phyloP scores from a whole-genome alignment of 768 basidiomycete species.

The Xanthoconium stramineum region DNA sequence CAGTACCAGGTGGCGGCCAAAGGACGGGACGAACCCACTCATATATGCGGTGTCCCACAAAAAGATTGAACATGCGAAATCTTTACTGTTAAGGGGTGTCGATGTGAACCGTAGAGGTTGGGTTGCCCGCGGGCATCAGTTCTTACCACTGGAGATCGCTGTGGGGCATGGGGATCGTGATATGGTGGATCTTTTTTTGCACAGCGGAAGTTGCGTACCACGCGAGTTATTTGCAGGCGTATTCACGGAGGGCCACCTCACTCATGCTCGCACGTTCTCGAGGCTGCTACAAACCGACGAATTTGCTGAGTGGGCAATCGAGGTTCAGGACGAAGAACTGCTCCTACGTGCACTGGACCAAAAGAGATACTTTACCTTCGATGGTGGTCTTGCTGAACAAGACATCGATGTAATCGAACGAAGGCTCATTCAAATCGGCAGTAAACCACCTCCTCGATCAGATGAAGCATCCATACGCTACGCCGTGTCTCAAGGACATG shows the following conservation, averaged over 20 bases:
- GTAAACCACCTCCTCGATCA: not conserved
- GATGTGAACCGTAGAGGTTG: not conserved
- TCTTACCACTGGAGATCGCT: slow-evolving; percentile 2
- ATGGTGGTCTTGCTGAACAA: not conserved
- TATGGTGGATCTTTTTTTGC: not conserved
- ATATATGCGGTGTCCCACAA: too few species aligned
- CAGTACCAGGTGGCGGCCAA: too few species aligned
- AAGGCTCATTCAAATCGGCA: slow-evolving; percentile 8
- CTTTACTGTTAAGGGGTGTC: too few species aligned
- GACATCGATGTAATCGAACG: not conserved
- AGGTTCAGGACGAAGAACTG: not conserved
- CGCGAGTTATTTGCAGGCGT: not conserved
- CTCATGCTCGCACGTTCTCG: too few species aligned
- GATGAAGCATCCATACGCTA: not conserved
- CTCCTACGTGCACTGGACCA: not conserved
- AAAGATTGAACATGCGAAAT: too few species aligned
- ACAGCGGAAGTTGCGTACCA: not conserved
- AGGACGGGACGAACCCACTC: too few species aligned
- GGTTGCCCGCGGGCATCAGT: not conserved
- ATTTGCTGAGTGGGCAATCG: not conserved
- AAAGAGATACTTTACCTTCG: not conserved
- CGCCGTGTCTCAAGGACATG: slow-evolving; percentile 4
- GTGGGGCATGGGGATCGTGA: fast-evolving
- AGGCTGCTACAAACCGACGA: too few species aligned
- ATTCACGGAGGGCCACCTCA: not conserved